Conservation (phyloP, 2,329 filamentous ascomycete genomes). For the Diplodia corticola region DNA sequence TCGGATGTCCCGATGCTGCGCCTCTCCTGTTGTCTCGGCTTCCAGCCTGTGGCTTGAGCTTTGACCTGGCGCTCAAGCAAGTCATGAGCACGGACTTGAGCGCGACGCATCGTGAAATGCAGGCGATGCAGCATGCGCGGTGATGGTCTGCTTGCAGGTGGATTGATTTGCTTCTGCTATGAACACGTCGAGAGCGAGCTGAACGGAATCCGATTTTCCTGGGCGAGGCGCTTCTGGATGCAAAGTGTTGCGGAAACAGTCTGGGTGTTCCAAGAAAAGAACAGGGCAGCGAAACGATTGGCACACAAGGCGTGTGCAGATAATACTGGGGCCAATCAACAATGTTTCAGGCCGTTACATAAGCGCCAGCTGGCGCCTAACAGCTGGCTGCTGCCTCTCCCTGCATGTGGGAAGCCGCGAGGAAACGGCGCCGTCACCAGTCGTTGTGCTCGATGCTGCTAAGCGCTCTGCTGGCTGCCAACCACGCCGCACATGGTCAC, state of each 20-base stretch:
- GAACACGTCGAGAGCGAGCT: neutral
- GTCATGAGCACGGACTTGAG: neutral
- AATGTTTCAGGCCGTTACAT: neutral
- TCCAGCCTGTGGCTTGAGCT: neutral
- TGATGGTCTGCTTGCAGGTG: neutral
- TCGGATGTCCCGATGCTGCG: slow-evolving; percentile 3
- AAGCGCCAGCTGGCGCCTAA: neutral
- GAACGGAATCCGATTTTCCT: too few species aligned
- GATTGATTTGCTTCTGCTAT: neutral
- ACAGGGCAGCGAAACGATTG: neutral
- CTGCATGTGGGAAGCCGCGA: neutral
- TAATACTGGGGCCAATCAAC: neutral
- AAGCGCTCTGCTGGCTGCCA: neutral
- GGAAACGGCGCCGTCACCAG: neutral
- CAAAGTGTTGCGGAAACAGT: neutral
- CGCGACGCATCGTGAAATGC: neutral
- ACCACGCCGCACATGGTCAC: neutral
- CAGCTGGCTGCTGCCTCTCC: too few species aligned
- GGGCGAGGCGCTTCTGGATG: neutral
- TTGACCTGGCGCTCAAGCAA: neutral
- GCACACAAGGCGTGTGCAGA: neutral
- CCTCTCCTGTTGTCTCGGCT: neutral
- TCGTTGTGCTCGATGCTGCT: neutral
- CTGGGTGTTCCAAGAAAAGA: neutral
- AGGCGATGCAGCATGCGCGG: neutral